Evolutionary conservation across 306 rosid species (phyloP), one percentile per base, ranked within the genome.

Genomic region (Myrica gale): DNA sequence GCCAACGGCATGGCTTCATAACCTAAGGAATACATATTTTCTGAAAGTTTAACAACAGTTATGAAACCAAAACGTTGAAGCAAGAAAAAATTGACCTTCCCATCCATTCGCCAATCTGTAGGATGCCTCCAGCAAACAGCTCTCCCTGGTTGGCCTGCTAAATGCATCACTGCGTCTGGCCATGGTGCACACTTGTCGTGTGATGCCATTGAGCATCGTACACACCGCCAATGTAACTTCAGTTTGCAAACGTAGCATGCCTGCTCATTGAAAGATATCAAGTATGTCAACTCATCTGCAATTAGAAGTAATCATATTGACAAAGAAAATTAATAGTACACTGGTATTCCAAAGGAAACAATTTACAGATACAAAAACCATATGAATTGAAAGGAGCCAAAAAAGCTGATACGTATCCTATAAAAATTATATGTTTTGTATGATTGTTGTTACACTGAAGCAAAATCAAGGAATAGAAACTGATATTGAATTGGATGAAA

Each of bases 41-140:
- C 37, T 53, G 26, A 72, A 75, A 65, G 74, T 32, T 41, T 74
- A 54, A 26, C 11, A 68, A 3, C 21, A 78, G 47, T 3, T 54
- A 11, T 7, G 76, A 74, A 57, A 65, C 43, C 71, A 41, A 63
- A 79, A 75, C 76, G 76, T 86, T 80, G 83, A 82, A 78, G 86
- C 85, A 86, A 85, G 91, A 88, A 87, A 84, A 93, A 86, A 84
- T 82, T 81, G 96, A 93, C 98, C 96, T 89, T 80, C 78, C 85
- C 56, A 71, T 90, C 95, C 69, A 79, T 76, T 65, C 88, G 87
- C 97, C 98, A 90, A 62, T 93, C 90, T 44, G 87, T 61, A 74
- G 88, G 87, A 83, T 94, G 98, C 87, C 90, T 90, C 98, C 98
- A 92, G 81, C 98, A 94, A 81, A 94, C 62, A 78, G 88, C 92